Evolutionary conservation across 257 asterid species (phyloP).

Genomic region (Petrea volubilis): DNA sequence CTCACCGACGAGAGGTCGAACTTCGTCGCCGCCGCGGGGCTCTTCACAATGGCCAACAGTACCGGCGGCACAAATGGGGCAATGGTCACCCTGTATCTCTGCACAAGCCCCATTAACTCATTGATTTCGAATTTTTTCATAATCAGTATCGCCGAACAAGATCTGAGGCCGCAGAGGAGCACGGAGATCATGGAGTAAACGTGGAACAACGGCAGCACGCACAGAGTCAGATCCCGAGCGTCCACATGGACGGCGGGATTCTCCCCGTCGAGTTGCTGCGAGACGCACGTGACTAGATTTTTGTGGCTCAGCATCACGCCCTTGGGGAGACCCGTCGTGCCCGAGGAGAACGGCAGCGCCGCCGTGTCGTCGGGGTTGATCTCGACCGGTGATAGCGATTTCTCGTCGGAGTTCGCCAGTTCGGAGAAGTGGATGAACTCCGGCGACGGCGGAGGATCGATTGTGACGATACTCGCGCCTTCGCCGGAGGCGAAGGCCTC

Average conservation of each 20-base stretch:
- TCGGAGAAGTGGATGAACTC: conserved; percentile 31
- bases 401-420: conserved; percentile 38
- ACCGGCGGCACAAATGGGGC: conserved; percentile 65
- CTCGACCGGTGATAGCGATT: conserved; percentile 17
- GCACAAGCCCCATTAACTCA: conserved; percentile 32
- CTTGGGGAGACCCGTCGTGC: conserved; percentile 65
- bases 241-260: conserved; percentile 36
- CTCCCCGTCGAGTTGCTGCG: conserved; percentile 57
- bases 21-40: conserved; percentile 29
- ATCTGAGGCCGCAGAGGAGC: conserved; percentile 39
- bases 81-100: conserved; percentile 47
- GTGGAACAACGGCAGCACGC: conserved; percentile 59
- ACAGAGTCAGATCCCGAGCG: conserved; percentile 32
- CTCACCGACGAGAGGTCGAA: conserved; percentile 57
- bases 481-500: background rate
- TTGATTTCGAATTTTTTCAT: conserved; percentile 49
- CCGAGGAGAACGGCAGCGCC: conserved; percentile 60
- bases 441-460: conserved; percentile 35
- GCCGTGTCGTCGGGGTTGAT: conserved; percentile 42
- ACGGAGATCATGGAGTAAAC: conserved; percentile 40
- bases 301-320: conserved; percentile 64
- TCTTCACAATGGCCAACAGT: conserved; percentile 47
- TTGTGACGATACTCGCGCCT: conserved; percentile 31
- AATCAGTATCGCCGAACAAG: conserved; percentile 45
- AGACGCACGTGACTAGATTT: conserved; percentile 45